A percentile compares a stretch with the other conserved stretches of the same genome.
These are phyloP conservation scores for Apiospora hydei DNA, from an alignment of 2,329 filamentous ascomycete species.

Conservation along the genomic window DNA sequence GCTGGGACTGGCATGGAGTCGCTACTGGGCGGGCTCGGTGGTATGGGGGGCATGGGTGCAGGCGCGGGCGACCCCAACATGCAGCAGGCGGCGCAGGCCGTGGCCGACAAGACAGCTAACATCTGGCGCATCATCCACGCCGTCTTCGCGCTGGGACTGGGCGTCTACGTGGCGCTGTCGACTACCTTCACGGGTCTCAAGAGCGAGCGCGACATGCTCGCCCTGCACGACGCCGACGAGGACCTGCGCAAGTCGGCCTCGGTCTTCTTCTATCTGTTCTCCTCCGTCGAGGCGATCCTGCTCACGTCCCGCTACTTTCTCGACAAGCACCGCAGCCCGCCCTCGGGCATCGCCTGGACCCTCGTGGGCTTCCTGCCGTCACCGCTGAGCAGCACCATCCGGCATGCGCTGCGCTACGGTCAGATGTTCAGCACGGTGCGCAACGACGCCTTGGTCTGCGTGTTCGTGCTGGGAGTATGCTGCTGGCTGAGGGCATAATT, in stretches of 20 bases:
- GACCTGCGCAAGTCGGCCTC: conserved; percentile 18
- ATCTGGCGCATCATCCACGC: conserved; percentile 79
- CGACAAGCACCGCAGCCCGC: conserved; percentile 65
- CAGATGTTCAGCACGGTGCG: conserved; percentile 77
- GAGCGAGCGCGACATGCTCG: conserved; percentile 58
- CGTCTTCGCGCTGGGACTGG: conserved; percentile 72
- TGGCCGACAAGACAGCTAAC: conserved; percentile 49
- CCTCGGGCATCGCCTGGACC: conserved; percentile 68
- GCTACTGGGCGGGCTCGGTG: conserved; percentile 39
- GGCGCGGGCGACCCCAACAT: conserved; percentile 42
- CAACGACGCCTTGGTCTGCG: conserved; percentile 71
- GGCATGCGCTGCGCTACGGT: conserved; percentile 68
- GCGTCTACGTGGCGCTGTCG: conserved; percentile 72
- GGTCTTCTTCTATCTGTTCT: conserved; percentile 80
- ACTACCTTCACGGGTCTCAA: conserved; percentile 74
- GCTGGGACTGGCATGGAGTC: conserved; percentile 40
- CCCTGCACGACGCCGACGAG: conserved; percentile 25
- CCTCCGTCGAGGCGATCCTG: conserved; percentile 76
- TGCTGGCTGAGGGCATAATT: conserved; percentile 50
- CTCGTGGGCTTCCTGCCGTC: conserved; percentile 71
- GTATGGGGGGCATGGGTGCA: conserved; percentile 33
- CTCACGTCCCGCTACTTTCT: conserved; percentile 76
- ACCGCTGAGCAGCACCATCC: conserved; percentile 67
- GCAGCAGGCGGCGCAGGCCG: conserved; percentile 35
- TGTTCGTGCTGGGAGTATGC: conserved; percentile 75